Evolutionary conservation across 768 basidiomycete genomes (phyloP), one percentile per base, ranked within the genome.

Genomic region (Termitomyces sp.): DNA sequence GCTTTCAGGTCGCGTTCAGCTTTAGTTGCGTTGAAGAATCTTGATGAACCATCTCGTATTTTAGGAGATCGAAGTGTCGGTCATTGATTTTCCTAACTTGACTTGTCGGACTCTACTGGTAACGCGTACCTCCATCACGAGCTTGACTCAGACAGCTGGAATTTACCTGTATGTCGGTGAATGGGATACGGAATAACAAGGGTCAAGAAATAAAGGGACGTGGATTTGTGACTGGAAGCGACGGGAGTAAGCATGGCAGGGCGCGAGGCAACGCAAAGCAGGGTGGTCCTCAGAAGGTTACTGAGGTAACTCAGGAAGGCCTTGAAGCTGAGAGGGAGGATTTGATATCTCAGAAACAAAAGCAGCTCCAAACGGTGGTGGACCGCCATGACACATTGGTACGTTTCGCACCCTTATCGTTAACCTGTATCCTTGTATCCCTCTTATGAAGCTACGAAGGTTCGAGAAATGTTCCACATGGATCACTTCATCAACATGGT

Each of bases 401-500:
- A 66, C 63, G 90, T 79, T 51, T 38, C 51, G 54, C 41, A 43
- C 55, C 15, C n/a, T 53, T 22, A 15, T 24, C 34, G 7, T 53
- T 19, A 53, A 55, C 52, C 45, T 51, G 43, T 43, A 51, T 34
- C 54, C 19, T 17, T 44, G 43, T 43, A 52, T 35, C 53, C 21
- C 17, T 44, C 54, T 50, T 49, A 30, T 30, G 47, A 41, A 42
- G 24, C 45, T 55, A n/a, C 42, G 21, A 41, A 93, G 87, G 77
- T 96, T 46, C 82, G 94, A 57, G 92, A 98, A 69, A 76, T 82
- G 56, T 98, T 95, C 69, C 94, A 98, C 65, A 77, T 96, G 70
- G 87, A 94, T 60, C 76, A 86, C 55, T 95, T 88, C 65, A 80
- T 83, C 2, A 84, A 80, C 24, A 76, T 96, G 74, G 70, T 93